Percentiles rank a stretch among this genome's conserved stretches.
Evolutionary conservation across 805 yeast species (phyloP).

Genomic region (Soucietia sequanensis): DNA sequence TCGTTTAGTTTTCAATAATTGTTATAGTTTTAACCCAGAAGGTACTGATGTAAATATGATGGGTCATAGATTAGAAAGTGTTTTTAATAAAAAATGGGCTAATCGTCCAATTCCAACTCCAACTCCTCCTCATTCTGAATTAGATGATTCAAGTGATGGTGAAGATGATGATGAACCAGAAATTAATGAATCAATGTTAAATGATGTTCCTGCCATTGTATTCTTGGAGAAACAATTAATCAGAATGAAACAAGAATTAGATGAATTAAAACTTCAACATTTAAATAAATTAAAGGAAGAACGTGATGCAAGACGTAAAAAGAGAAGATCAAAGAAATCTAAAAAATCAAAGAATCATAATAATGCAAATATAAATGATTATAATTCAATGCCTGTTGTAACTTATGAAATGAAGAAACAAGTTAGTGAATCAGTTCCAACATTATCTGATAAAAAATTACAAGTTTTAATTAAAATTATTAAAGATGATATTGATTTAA

Average conservation of each 20-base stretch:
- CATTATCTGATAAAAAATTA: slow-evolving; percentile 73
- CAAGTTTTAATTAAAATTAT: slow-evolving; percentile 83
- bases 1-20: slow-evolving; percentile 79
- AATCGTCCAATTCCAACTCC: slow-evolving; percentile 67
- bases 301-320: slow-evolving; percentile 51
- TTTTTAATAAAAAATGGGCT: slow-evolving; percentile 85
- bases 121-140: slow-evolving; percentile 53
- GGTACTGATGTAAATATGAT: slow-evolving; percentile 94
- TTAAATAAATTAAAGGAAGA: slow-evolving; percentile 64
- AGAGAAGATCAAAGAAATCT: slow-evolving; percentile 38
- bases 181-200: slow-evolving; percentile 47
- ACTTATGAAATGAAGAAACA: slow-evolving; percentile 97
- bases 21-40: slow-evolving; percentile 91
- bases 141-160: slow-evolving; percentile 26
- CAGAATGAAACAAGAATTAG: slow-evolving; percentile 82
- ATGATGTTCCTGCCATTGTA: slow-evolving; percentile 87
- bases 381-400: slow-evolving; percentile 45
- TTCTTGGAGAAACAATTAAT: slow-evolving; percentile 83
- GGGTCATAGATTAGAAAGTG: slow-evolving; percentile 89
- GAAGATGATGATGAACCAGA: slow-evolving; percentile 60
- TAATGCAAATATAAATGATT: slow-evolving; percentile 19
- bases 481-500: slow-evolving; percentile 57
- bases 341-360: slow-evolving; percentile 10
- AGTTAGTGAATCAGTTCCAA: slow-evolving; percentile 80
- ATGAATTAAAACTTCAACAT: slow-evolving; percentile 76